These are phyloP conservation scores for Leccinum angustisporum DNA, from an alignment of 1,284 basidiomycete genomes.

Conservation along the genomic window DNA sequence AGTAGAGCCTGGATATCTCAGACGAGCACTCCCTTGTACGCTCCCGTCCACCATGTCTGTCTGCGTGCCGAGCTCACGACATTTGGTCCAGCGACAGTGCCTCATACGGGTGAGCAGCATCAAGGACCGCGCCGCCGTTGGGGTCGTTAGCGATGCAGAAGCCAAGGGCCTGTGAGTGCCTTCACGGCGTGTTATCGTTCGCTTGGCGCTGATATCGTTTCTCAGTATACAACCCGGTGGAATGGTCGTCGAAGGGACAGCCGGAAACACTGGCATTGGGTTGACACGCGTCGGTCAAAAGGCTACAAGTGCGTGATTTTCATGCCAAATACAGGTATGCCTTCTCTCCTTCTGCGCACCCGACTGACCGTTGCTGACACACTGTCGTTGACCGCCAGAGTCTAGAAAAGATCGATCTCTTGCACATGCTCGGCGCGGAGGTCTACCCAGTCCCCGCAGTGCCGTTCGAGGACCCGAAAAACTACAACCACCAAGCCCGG, in stretches of 20 bases:
- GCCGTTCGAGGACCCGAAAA: conserved; percentile 92
- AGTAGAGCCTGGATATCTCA: conserved; percentile 80
- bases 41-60: conserved; percentile 1
- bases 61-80: background rate
- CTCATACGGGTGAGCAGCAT: conserved; percentile 62
- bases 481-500: conserved; percentile 98
- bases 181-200: background rate
- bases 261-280: conserved; percentile 98
- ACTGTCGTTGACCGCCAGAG: conserved; percentile 50
- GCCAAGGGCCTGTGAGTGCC: conserved; percentile 68
- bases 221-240: conserved; percentile 85
- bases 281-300: conserved; percentile 87
- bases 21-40: conserved; percentile 55
- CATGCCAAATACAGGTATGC: conserved; percentile 93
- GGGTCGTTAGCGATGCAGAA: conserved; percentile 89
- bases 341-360: background rate
- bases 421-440: conserved; percentile 96
- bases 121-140: conserved; percentile 96
- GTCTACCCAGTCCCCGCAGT: conserved; percentile 96
- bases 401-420: conserved; percentile 97
- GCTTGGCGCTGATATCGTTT: background rate
- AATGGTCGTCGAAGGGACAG: conserved; percentile 96
- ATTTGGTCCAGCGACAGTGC: conserved; percentile 44
- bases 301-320: conserved; percentile 99
- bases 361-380: background rate